Conservation (phyloP, 208 protist species). For the Trichomonas vaginalis region DNA sequence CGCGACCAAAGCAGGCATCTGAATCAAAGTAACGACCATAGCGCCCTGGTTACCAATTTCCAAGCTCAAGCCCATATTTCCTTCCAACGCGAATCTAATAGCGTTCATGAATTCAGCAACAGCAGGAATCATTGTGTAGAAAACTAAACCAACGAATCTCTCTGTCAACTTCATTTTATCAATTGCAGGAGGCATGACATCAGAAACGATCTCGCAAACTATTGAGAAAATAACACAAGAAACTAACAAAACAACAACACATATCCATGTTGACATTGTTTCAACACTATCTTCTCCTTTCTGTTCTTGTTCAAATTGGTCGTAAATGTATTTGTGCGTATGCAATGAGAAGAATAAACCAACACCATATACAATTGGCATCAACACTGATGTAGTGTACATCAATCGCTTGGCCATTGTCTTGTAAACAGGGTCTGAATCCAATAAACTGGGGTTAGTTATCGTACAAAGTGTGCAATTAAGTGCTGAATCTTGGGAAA, state of each 20-base stretch:
- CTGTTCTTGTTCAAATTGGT: not conserved
- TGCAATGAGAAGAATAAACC: slow-evolving; percentile 1
- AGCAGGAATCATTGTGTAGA: not conserved
- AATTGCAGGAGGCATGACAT: not conserved
- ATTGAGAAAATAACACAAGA: not conserved
- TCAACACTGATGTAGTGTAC: not conserved
- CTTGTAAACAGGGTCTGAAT: not conserved
- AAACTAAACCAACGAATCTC: not conserved
- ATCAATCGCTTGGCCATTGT: not conserved
- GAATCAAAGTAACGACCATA: slow-evolving; percentile 10
- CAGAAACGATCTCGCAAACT: not conserved
- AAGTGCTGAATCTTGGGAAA: not conserved
- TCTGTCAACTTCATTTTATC: not conserved
- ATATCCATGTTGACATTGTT: not conserved
- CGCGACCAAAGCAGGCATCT: not conserved
- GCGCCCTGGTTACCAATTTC: not conserved
- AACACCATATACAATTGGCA: not conserved
- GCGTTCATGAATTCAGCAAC: slow-evolving; percentile 16
- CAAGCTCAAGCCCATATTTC: not conserved
- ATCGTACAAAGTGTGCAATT: not conserved
- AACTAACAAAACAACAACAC: not conserved
- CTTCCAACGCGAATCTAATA: not conserved
- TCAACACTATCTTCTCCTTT: not conserved
- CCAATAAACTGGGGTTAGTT: not conserved
- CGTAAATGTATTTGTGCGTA: not conserved